Conservation (phyloP, 768 basidiomycete species). For the Leucocoprinus birnbaumii region DNA sequence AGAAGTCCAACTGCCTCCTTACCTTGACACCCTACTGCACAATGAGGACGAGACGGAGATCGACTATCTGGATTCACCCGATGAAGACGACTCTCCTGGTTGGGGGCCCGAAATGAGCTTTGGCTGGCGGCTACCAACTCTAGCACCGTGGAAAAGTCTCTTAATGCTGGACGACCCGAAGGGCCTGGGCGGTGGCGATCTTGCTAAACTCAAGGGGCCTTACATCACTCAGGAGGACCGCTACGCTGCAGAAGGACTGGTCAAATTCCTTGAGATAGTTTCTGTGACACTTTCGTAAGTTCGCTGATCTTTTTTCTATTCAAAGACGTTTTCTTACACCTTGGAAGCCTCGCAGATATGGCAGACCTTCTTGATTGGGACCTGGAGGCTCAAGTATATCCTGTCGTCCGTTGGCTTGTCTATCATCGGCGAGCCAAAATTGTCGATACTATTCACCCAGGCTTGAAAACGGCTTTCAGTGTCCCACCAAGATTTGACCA, state of each 20-base stretch:
- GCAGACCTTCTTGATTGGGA: constrained; percentile 82
- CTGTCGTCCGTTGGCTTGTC: constrained; percentile 90
- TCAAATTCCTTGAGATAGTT: constrained; percentile 73
- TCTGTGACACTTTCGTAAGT: constrained; percentile 77
- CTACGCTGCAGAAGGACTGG: constrained; percentile 64
- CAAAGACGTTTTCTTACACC: neutral
- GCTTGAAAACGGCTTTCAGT: constrained; percentile 80
- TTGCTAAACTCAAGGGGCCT: constrained; percentile 55
- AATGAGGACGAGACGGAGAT: constrained; percentile 56
- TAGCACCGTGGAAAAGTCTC: constrained; percentile 92
- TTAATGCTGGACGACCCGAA: constrained; percentile 59
- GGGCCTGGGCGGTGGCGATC: constrained; percentile 47
- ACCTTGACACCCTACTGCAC: constrained; percentile 69
- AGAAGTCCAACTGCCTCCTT: constrained; percentile 84
- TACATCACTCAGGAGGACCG: constrained; percentile 64
- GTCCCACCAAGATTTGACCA: constrained; percentile 62
- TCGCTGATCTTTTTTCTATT: neutral
- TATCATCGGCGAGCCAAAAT: constrained; percentile 88
- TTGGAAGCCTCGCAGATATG: constrained; percentile 68
- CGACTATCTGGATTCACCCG: constrained; percentile 46
- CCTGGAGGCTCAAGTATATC: constrained; percentile 77
- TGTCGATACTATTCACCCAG: constrained; percentile 78
- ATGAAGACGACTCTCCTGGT: constrained; percentile 45
- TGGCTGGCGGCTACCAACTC: constrained; percentile 70
- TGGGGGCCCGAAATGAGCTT: constrained; percentile 72